These are phyloP conservation scores for Xylariaceae sp. DNA, from an alignment of 2,329 filamentous ascomycete genomes.

Conservation along the genomic window DNA sequence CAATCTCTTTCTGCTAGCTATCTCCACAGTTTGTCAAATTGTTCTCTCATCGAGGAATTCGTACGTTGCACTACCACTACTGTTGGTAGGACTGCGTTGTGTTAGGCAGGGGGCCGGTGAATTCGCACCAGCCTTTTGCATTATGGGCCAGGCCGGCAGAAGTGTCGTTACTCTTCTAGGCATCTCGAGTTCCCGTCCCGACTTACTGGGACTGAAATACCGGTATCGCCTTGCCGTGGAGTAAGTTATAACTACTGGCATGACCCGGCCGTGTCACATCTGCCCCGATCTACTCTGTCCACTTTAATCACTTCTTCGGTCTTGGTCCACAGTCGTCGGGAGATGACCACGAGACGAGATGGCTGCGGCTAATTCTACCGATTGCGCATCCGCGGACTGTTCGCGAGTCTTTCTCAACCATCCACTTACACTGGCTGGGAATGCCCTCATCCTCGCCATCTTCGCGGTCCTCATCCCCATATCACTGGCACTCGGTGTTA, in stretches of 20 bases:
- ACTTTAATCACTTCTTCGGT: not conserved
- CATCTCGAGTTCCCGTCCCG: slow-evolving; percentile 11
- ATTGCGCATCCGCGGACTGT: slow-evolving; percentile 22
- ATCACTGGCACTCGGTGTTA: slow-evolving; percentile 36
- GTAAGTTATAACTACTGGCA: slow-evolving; percentile 13
- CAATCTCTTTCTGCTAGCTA: not conserved
- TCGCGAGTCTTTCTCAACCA: slow-evolving; percentile 34
- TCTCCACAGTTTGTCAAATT: not conserved
- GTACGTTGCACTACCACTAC: slow-evolving; percentile 8
- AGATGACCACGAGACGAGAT: slow-evolving; percentile 21
- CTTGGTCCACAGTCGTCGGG: slow-evolving; percentile 6
- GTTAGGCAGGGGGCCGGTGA: slow-evolving; percentile 5
- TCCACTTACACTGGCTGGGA: slow-evolving; percentile 36
- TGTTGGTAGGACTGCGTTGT: slow-evolving; percentile 3
- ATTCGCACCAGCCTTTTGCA: not conserved
- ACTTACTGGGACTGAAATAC: slow-evolving; percentile 4
- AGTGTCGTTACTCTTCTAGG: slow-evolving; percentile 5
- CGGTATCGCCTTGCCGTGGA: not conserved
- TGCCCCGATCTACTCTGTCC: not conserved
- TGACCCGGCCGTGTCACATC: not conserved
- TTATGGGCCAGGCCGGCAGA: slow-evolving; percentile 2
- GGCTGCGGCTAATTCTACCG: slow-evolving; percentile 23
- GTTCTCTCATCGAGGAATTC: not conserved
- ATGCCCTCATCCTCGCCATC: slow-evolving; percentile 36
- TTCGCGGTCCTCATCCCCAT: slow-evolving; percentile 39